phyloP scores from a whole-genome alignment of 805 yeast genomes.

The Spathaspora hagerdaliae region DNA sequence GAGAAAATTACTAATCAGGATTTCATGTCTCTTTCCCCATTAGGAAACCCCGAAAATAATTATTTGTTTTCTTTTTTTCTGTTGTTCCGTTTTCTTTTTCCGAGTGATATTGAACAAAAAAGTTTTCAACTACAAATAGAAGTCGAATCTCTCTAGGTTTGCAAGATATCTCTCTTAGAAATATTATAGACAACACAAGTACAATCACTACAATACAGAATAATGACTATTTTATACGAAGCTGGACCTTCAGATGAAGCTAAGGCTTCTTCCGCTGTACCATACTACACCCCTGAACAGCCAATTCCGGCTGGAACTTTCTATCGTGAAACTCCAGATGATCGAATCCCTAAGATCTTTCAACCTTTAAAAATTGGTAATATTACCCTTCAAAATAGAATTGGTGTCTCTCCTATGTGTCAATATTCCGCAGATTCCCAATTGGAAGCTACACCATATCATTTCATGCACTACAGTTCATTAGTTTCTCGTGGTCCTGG shows the following conservation, averaged over 20 bases:
- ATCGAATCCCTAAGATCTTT: slow-evolving; percentile 36
- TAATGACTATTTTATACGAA: slow-evolving; percentile 1
- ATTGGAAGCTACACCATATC: slow-evolving; percentile 43
- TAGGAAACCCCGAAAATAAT: neutral
- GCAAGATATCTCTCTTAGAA: neutral
- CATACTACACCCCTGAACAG: slow-evolving; percentile 28
- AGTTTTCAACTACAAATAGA: neutral
- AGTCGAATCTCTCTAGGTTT: too few relatives aligned
- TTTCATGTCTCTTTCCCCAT: neutral
- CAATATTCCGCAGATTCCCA: slow-evolving; percentile 41
- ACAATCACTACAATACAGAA: neutral
- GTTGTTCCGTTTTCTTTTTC: neutral
- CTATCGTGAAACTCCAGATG: slow-evolving; percentile 12
- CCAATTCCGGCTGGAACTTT: slow-evolving; percentile 30
- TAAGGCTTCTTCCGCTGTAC: slow-evolving; percentile 9
- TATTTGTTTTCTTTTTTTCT: neutral
- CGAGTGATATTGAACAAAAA: neutral
- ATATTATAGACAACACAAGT: neutral
- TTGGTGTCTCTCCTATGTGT: slow-evolving; percentile 58
- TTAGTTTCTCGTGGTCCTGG: slow-evolving; percentile 49
- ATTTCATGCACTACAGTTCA: slow-evolving; percentile 46
- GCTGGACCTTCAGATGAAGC: slow-evolving; percentile 5
- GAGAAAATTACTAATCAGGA: neutral
- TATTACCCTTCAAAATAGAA: slow-evolving; percentile 44
- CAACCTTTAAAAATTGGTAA: slow-evolving; percentile 39